A percentile compares a stretch with the other conserved stretches of the same genome.
Evolutionary conservation across 345 rosid genomes (phyloP).

Genomic region (Balakata baccata): DNA sequence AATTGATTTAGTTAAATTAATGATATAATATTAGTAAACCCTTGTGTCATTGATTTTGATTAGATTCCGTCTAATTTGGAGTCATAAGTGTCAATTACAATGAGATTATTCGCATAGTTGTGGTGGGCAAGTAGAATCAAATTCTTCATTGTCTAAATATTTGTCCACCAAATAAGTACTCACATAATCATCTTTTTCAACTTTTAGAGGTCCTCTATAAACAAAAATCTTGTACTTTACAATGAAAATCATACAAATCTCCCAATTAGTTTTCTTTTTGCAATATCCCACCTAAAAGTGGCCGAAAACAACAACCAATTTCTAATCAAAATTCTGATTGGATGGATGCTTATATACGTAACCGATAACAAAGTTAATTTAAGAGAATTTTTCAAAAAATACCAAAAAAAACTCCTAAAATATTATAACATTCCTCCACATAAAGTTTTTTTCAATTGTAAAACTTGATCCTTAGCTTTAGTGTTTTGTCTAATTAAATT

Average conservation of each 20-base stretch:
- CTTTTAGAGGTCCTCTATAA: neutral
- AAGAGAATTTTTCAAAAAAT: no score
- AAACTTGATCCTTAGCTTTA: no score
- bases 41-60: neutral
- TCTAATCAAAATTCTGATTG: neutral
- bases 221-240: neutral
- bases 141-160: constrained; percentile 26
- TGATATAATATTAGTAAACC: no score
- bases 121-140: constrained; percentile 32
- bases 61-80: neutral
- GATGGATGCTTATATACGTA: neutral
- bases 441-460: no score
- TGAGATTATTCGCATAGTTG: constrained; percentile 10
- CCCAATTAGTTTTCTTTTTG: neutral
- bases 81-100: neutral
- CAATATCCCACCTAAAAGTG: neutral
- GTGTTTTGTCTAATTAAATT: no score
- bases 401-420: no score
- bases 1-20: no score
- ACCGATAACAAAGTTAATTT: no score
- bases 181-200: neutral
- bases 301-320: neutral
- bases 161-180: constrained; percentile 3
- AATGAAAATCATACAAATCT: neutral
- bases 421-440: no score